These are phyloP conservation scores for Cordyceps javanica DNA, from an alignment of 2,329 filamentous ascomycete genomes.

Conservation along the genomic window DNA sequence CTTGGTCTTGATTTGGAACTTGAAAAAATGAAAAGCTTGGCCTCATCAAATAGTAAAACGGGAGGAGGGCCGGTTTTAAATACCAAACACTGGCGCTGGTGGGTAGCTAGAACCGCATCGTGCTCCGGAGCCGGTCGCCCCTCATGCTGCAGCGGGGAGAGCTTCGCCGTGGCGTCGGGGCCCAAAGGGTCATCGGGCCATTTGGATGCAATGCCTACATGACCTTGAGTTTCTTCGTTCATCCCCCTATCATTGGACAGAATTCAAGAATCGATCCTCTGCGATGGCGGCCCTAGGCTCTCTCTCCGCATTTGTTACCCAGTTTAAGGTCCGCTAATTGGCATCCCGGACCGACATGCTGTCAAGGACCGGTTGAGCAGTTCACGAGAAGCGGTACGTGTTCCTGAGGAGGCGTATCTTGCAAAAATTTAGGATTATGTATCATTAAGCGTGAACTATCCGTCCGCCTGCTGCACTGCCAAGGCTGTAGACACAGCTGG, in stretches of 20 bases:
- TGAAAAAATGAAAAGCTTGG: neutral
- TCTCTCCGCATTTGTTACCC: constrained; percentile 7
- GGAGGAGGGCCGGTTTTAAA: neutral
- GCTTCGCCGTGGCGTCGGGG: neutral
- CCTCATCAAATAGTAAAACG: neutral
- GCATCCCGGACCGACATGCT: constrained; percentile 1
- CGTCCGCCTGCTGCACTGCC: neutral
- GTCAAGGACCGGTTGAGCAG: neutral
- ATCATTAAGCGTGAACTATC: neutral
- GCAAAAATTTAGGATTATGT: too few species aligned
- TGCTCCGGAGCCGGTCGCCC: neutral
- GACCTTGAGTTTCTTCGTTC: neutral
- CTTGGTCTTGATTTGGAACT: neutral
- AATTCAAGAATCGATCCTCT: neutral
- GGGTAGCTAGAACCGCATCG: neutral
- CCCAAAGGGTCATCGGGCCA: neutral
- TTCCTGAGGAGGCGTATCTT: neutral
- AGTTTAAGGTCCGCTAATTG: constrained; percentile 1
- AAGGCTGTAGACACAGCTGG: neutral
- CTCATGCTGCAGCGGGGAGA: neutral
- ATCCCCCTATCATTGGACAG: neutral
- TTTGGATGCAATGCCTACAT: neutral
- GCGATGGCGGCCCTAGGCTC: neutral
- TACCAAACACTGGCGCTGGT: neutral
- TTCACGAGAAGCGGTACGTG: neutral